Conservation (phyloP, 805 yeast species). For the Ogataea pini region DNA sequence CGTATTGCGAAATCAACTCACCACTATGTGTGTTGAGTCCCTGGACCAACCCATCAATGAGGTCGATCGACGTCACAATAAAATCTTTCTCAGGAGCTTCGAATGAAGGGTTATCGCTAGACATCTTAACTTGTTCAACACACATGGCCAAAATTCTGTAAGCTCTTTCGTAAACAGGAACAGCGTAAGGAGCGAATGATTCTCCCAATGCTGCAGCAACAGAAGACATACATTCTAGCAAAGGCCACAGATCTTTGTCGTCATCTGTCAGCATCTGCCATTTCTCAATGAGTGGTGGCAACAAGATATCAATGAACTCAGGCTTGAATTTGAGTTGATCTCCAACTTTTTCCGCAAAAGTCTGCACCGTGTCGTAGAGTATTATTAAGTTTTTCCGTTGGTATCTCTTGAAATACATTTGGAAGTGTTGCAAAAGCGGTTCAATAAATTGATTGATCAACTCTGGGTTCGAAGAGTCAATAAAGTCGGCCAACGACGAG, state of each 20-base stretch:
- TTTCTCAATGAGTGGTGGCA: constrained; percentile 80
- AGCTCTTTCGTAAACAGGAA: constrained; percentile 81
- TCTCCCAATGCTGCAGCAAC: constrained; percentile 88
- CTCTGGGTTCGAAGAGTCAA: constrained; percentile 70
- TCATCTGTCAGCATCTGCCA: constrained; percentile 78
- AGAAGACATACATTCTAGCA: constrained; percentile 88
- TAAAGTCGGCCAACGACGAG: constrained; percentile 78
- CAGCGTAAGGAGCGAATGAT: constrained; percentile 83
- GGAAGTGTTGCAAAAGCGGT: constrained; percentile 68
- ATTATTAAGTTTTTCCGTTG: constrained; percentile 80
- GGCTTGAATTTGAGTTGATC: constrained; percentile 53
- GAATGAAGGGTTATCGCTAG: constrained; percentile 63
- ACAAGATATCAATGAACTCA: constrained; percentile 55
- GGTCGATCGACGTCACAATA: constrained; percentile 82
- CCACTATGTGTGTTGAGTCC: constrained; percentile 71
- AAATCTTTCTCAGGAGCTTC: constrained; percentile 88
- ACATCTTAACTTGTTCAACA: constrained; percentile 63
- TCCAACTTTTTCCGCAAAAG: constrained; percentile 79
- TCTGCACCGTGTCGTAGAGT: constrained; percentile 87
- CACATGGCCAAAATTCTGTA: constrained; percentile 66
- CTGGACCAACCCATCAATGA: constrained; percentile 90
- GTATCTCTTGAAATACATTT: constrained; percentile 71
- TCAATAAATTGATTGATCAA: constrained; percentile 63
- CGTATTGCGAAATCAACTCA: constrained; percentile 45
- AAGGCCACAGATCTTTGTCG: constrained; percentile 87